Evolutionary conservation across 345 rosid genomes (phyloP).

Genomic region (Sapria himalayana): DNA sequence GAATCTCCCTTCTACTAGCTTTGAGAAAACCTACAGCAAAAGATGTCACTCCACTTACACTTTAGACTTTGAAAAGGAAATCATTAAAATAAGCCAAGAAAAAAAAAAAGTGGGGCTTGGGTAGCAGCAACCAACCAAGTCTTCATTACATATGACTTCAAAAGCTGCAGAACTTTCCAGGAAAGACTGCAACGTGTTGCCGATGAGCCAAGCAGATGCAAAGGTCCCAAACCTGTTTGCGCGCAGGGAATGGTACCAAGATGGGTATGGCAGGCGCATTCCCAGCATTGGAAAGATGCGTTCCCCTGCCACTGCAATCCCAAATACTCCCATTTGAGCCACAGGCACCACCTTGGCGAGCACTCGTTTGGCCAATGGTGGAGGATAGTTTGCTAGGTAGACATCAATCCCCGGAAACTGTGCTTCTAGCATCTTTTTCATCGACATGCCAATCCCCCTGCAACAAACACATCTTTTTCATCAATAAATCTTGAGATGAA

Average conservation of each 20-base stretch:
- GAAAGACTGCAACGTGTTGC: conserved; percentile 64
- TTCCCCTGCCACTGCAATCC: conserved; percentile 56
- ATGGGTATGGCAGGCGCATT: conserved; percentile 36
- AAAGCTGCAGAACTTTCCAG: conserved; percentile 83
- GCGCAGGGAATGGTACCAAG: conserved; percentile 48
- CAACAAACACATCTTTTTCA: too few relatives aligned
- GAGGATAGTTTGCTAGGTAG: conserved; percentile 56
- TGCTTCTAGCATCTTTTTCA: conserved; percentile 68
- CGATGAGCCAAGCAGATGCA: conserved; percentile 77
- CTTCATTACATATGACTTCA: conserved; percentile 49
- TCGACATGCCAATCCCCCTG: conserved; percentile 60
- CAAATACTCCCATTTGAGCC: conserved; percentile 53
- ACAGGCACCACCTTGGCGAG: conserved; percentile 43
- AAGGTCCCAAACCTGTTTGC: conserved; percentile 75
- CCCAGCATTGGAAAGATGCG: conserved; percentile 63
- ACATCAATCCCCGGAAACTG: conserved; percentile 67
- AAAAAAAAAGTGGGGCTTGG: neutral
- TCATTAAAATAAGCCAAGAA: too few relatives aligned
- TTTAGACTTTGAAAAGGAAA: too few relatives aligned
- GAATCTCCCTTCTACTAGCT: conserved; percentile 57
- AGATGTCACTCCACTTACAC: too few relatives aligned
- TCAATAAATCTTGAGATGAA: too few relatives aligned
- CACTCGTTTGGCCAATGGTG: conserved; percentile 51
- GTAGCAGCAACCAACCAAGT: conserved; percentile 30
- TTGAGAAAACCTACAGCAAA: conserved; percentile 47